Conservation (phyloP, 176 grass and related monocot genomes). For the Eleusine indica region DNA sequence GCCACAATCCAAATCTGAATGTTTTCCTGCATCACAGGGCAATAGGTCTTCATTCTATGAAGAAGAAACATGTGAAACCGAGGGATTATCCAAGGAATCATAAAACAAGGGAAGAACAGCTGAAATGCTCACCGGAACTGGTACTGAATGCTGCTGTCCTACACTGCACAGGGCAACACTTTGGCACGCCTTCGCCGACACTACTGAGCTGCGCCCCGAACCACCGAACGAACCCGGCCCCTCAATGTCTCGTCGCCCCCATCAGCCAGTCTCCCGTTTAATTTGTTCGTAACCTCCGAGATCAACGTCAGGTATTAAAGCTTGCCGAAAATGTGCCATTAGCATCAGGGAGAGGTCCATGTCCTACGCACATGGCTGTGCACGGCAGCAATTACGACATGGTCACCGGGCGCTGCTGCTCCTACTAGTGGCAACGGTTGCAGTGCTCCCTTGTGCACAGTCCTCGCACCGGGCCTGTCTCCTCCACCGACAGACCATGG, state of each 20-base stretch:
- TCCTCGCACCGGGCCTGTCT: conserved; percentile 26
- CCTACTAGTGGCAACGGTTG: not conserved
- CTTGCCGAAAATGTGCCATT: not conserved
- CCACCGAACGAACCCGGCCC: conserved; percentile 1
- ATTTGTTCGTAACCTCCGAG: not conserved
- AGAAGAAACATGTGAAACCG: too few species aligned
- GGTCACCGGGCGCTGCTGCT: not conserved
- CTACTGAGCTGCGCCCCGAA: not conserved
- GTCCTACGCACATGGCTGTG: conserved; percentile 8
- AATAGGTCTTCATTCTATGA: too few species aligned
- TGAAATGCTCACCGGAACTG: too few species aligned
- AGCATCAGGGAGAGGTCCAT: not conserved
- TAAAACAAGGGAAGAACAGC: too few species aligned
- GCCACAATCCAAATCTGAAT: too few species aligned
- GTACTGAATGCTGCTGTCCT: not conserved
- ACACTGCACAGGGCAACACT: not conserved
- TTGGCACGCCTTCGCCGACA: conserved; percentile 17
- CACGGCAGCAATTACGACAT: not conserved
- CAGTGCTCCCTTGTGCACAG: conserved; percentile 21
- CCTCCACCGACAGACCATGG: conserved; percentile 26
- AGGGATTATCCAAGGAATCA: too few species aligned
- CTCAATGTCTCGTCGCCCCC: not conserved
- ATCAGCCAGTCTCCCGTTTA: not conserved
- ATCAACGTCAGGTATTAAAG: not conserved
- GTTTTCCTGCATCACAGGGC: too few species aligned